Conservation (phyloP, 306 rosid genomes). For the Cucurbita argyrosperma region DNA sequence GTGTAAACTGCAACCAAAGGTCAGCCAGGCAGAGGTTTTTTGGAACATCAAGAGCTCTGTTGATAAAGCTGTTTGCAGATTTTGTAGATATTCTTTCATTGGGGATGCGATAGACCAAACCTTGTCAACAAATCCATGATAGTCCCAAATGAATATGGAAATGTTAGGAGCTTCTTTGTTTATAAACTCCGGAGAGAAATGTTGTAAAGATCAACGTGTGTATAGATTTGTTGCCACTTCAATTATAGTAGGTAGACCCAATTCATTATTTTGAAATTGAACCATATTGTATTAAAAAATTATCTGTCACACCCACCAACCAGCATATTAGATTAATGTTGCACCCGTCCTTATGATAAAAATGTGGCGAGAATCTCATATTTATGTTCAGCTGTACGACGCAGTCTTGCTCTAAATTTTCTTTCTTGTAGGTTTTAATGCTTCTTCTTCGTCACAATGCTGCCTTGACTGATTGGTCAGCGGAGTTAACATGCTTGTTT, state of each 20-base stretch:
- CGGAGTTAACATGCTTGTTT: not conserved
- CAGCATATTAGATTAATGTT: not conserved
- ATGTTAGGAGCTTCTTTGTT: not conserved
- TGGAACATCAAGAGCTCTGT: not conserved
- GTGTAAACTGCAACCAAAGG: not conserved
- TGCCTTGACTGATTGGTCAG: not conserved
- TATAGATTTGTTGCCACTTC: constrained; percentile 5
- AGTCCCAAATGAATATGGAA: not conserved
- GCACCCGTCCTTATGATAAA: not conserved
- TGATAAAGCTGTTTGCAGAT: not conserved
- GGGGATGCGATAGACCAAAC: not conserved
- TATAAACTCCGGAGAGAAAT: not conserved
- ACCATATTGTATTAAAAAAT: not conserved
- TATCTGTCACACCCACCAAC: not conserved
- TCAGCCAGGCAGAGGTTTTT: not conserved
- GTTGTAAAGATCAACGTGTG: constrained; percentile 11
- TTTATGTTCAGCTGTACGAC: not conserved
- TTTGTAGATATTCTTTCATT: not conserved
- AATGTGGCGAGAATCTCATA: not conserved
- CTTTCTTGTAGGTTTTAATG: not conserved
- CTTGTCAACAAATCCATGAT: not conserved
- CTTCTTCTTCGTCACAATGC: not conserved
- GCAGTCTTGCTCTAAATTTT: not conserved
- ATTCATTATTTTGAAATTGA: not conserved
- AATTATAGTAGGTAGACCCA: constrained; percentile 1